These are phyloP conservation scores for Verticillium nubilum DNA, from an alignment of 2,329 filamentous ascomycete genomes.

Conservation along the genomic window DNA sequence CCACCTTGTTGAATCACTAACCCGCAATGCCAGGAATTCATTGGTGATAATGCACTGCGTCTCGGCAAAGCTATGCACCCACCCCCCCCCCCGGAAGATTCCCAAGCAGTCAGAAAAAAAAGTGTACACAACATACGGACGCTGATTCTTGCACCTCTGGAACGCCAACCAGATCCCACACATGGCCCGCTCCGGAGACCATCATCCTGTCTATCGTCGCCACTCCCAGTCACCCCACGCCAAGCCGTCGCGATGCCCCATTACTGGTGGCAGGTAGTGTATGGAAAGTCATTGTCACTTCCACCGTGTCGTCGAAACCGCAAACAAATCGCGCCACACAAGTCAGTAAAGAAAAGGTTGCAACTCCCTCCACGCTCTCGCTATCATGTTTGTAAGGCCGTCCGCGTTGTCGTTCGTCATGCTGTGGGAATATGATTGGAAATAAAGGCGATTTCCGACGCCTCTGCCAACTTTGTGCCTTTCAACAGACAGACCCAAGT, in stretches of 20 bases:
- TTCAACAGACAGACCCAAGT: not conserved
- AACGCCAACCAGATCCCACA: not conserved
- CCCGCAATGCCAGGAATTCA: no score
- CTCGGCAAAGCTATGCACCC: not conserved
- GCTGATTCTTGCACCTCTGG: not conserved
- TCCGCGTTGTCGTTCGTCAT: not conserved
- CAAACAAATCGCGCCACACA: not conserved
- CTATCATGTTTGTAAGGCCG: not conserved
- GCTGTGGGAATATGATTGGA: not conserved
- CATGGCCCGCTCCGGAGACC: not conserved
- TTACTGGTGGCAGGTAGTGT: not conserved
- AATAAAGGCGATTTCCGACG: not conserved
- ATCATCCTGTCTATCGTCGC: not conserved
- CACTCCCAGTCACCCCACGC: not conserved
- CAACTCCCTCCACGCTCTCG: not conserved
- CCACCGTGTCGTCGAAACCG: not conserved
- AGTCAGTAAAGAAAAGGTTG: not conserved
- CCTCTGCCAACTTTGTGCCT: not conserved
- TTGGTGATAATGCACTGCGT: not conserved
- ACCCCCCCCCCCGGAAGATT: not conserved
- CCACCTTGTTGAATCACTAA: no score
- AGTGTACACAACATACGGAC: not conserved
- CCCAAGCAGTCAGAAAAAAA: not conserved
- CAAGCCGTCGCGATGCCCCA: not conserved
- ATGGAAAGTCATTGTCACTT: not conserved